Percentiles rank a stretch among this genome's conserved stretches.
Conservation (phyloP, 495 filamentous ascomycete species). For the Acidomyces sp. region DNA sequence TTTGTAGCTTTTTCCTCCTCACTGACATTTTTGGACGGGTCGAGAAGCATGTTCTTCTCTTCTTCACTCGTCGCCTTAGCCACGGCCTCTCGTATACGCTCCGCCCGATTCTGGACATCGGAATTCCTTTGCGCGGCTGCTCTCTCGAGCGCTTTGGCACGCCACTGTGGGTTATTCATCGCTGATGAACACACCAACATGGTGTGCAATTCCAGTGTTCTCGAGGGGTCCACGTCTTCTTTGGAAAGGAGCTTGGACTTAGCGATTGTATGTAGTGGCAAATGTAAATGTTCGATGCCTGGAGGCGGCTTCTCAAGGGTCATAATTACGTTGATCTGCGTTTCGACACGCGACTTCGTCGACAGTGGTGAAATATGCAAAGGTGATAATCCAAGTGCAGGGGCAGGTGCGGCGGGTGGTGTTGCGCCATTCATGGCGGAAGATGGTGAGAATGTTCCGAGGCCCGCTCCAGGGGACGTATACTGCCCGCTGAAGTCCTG, state of each 20-base stretch:
- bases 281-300: slow-evolving; percentile 64
- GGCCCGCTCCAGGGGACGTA: slow-evolving; percentile 6
- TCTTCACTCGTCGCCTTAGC: slow-evolving; percentile 25
- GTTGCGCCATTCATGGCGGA: slow-evolving; percentile 9
- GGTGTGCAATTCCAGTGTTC: slow-evolving; percentile 68
- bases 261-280: slow-evolving; percentile 78
- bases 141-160: slow-evolving; percentile 50
- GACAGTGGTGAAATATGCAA: slow-evolving; percentile 47
- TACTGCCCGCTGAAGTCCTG: slow-evolving; percentile 13
- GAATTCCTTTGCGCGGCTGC: slow-evolving; percentile 34
- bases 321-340: slow-evolving; percentile 74
- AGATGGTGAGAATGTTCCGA: slow-evolving; percentile 17
- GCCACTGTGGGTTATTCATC: slow-evolving; percentile 59
- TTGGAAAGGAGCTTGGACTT: slow-evolving; percentile 74
- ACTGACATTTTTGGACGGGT: slow-evolving; percentile 19
- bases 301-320: slow-evolving; percentile 57
- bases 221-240: slow-evolving; percentile 45
- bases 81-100: slow-evolving; percentile 22
- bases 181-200: slow-evolving; percentile 83
- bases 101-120: slow-evolving; percentile 30
- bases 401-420: slow-evolving; percentile 2
- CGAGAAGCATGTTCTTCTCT: slow-evolving; percentile 12
- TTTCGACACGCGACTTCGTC: slow-evolving; percentile 83
- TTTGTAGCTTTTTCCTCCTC: slow-evolving; percentile 62
- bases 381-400: slow-evolving; percentile 30